Evolutionary conservation across 83 land plant genomes (phyloP), one percentile per base, ranked within the genome.

Genomic region (Larix sibirica): DNA sequence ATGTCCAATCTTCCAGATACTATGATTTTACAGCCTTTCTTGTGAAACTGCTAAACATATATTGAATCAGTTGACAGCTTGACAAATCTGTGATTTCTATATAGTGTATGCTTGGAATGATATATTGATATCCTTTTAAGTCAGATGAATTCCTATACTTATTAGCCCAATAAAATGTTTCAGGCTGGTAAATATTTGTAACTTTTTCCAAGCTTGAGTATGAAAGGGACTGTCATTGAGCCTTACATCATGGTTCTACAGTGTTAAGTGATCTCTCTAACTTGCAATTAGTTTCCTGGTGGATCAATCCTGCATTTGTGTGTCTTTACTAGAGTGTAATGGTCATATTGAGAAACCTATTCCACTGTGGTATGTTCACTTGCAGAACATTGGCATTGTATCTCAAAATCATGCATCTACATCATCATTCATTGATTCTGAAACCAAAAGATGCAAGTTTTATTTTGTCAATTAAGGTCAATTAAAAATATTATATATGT

Each of bases 371-470:
- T 36, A 8, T 69, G 36, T 68, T 28, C 14, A 12, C 31, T 66
- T 66, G 20, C 36, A 16, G 40, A 4, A 33, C 36, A 17, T 16
- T 28, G 71, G 40, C 71, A 68, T 31, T 68, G 31, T 31, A 1
- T 68, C 6, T 68, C 17, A 14, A 14, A 3, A 14, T 68, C 40
- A 6, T 68, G 71, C 16, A 31, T 31, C 18, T 24, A 68, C 36
- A 68, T 31, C 6, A 4, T 54, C 58, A 54, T 54, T 54, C 16
- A 54, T 54, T 54, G 16, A 44, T 36, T 69, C 74, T 36, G n/a
- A 36, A 69, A 40, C 44, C 38, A 20, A 69, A 24, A 47, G 18
- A 81, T 23, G 59, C 81, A 75, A 70, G 33, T 82, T 44, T 70
- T 38, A 33, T 56, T 62, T 50, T 63, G 13, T 62, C 28, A 62